Conservation (phyloP, 495 filamentous ascomycete genomes). For the Xylaria venustula region DNA sequence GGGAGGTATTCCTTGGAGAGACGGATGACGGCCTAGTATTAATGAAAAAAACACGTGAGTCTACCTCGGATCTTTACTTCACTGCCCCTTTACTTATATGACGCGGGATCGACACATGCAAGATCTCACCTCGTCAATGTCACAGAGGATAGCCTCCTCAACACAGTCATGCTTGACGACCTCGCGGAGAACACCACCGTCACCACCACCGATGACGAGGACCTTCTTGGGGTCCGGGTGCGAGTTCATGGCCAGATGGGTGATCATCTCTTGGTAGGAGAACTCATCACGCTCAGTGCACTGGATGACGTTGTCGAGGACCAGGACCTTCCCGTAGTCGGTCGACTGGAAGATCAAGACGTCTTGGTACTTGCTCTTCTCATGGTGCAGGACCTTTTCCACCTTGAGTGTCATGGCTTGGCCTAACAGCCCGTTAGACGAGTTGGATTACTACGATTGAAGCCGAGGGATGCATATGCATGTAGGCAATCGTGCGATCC, state of each 20-base stretch:
- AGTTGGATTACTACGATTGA: not conserved
- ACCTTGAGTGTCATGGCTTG: conserved; percentile 99
- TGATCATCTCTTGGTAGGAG: conserved; percentile 99
- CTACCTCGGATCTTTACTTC: no score
- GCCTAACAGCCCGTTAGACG: conserved; percentile 38
- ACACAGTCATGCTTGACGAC: conserved; percentile 95
- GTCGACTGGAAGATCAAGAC: conserved; percentile 97
- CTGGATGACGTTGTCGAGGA: conserved; percentile 98
- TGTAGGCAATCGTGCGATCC: no score
- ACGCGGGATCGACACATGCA: no score
- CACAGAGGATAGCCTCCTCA: conserved; percentile 92
- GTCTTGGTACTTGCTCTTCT: conserved; percentile 98
- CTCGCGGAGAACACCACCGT: conserved; percentile 95
- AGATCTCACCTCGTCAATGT: conserved; percentile 90
- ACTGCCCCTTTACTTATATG: no score
- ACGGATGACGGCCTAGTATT: conserved; percentile 82
- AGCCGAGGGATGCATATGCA: not conserved
- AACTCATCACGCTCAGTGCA: conserved; percentile 98
- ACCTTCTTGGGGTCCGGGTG: conserved; percentile 98
- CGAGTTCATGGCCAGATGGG: conserved; percentile 96
- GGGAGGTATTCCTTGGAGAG: conserved; percentile 98
- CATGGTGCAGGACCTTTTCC: conserved; percentile 95
- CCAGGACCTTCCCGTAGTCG: conserved; percentile 95
- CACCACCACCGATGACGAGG: conserved; percentile 95
- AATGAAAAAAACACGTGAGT: not conserved